Evolutionary conservation across 2,329 filamentous ascomycete genomes (phyloP).

Genomic region (Venturia effusa): DNA sequence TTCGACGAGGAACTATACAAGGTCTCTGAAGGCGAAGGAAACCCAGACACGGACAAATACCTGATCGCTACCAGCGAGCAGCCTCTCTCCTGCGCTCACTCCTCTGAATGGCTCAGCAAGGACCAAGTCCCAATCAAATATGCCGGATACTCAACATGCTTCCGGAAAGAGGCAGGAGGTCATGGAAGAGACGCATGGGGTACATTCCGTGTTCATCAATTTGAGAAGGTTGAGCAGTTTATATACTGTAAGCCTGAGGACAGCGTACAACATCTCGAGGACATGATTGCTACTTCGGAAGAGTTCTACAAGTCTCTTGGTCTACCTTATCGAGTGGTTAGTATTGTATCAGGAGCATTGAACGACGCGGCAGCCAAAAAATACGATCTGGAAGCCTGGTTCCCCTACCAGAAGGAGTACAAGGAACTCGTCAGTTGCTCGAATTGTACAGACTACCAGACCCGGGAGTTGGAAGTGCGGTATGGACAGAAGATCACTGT

Average conservation of each 20-base stretch:
- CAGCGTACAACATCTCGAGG: constrained; percentile 86
- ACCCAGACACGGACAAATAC: constrained; percentile 72
- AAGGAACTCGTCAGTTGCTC: constrained; percentile 87
- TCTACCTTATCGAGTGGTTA: constrained; percentile 82
- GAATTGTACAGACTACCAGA: constrained; percentile 98
- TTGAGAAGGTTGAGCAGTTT: constrained; percentile 87
- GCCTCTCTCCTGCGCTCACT: constrained; percentile 47
- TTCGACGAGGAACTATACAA: constrained; percentile 99
- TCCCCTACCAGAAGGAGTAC: constrained; percentile 93
- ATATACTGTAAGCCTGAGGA: constrained; percentile 74
- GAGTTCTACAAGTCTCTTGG: constrained; percentile 89
- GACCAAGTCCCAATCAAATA: constrained; percentile 82
- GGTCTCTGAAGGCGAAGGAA: constrained; percentile 72
- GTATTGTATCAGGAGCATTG: constrained; percentile 90
- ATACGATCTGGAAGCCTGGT: constrained; percentile 92
- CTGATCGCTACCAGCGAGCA: constrained; percentile 76
- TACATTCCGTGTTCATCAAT: constrained; percentile 95
- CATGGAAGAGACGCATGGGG: constrained; percentile 95
- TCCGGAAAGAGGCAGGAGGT: constrained; percentile 86
- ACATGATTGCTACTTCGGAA: constrained; percentile 84
- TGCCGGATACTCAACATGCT: constrained; percentile 86
- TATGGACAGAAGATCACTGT: constrained; percentile 72
- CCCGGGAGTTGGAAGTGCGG: constrained; percentile 82
- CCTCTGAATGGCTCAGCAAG: constrained; percentile 82
- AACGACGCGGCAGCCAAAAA: constrained; percentile 88